Evolutionary conservation across 306 rosid genomes (phyloP), one percentile per base, ranked within the genome.

Genomic region (Hippophae tibetana): DNA sequence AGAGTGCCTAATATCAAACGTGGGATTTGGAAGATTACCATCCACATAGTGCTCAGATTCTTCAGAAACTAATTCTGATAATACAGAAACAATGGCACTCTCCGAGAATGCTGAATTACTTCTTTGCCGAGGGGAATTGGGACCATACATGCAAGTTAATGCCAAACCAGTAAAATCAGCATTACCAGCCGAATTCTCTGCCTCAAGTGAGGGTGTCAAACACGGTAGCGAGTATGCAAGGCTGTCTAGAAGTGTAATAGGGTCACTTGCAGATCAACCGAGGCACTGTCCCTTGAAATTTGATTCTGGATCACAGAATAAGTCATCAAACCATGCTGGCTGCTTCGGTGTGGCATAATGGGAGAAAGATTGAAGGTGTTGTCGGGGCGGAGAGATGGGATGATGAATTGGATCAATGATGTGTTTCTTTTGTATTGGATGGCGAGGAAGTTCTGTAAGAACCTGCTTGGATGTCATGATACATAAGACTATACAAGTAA

Each of bases 391-490:
- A 41, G 52, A 23, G 46, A 52, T 54, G 5, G 47, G 51, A 45
- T 69, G 71, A 23, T 52, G 61, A 51, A 50, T 60, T 60, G 68
- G 7, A 48, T 61, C 64, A n/a, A 56, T 27, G 23, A 27, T 57
- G 57, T 70, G 67, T 73, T 54, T 73, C 78, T 69, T 73, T 66
- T 69, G 82, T 54, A 44, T 62, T 26, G 82, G 79, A 57, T 78
- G 69, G 40, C 79, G 82, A 31, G 78, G 82, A 45, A 78, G 82
- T 40, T 66, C 75, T 61, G 79, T 64, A 57, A 69, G 69, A 53
- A 47, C 58, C 61, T 77, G 82, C 63, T 76, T 73, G 53, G 82
- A 61, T 43, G 82, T 61, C 82, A 78, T 78, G 50, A 69, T 69
- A 6, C 8, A 63, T 10, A 42, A 63, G 6, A 27, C 53, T 31